Evolutionary conservation across 257 asterid species (phyloP), one percentile per base, ranked within the genome.

Genomic region (Ligustrum vulgare): DNA sequence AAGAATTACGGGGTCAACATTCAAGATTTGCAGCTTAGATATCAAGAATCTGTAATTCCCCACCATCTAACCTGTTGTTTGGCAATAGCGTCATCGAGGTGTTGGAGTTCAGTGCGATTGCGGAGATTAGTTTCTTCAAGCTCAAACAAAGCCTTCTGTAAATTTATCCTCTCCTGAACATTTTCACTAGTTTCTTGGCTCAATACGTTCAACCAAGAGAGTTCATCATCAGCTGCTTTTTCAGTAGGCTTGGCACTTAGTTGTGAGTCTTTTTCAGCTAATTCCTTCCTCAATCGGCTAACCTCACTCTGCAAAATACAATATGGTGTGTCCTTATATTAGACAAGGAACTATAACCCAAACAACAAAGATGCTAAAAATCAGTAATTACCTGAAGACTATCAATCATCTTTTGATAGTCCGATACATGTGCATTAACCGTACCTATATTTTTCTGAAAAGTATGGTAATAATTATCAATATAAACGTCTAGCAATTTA

Each of bases 151-250:
- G 98, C 96, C 93, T 94, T 94, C 81, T 91, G 98, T 76, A 94
- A 85, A 75, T 94, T 94, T 84, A 94, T 91, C 85, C 97, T 84
- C 81, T 94, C 98, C 83, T 89, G 94, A 84, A 94, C 97, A 83
- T 94, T 94, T 88, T 94, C 98, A 86, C 91, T 87, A 45, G 92
- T 91, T 86, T 94, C 98, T 79, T 85, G 93, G 86, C 98, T 94
- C 89, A 91, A 78, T 22, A 79, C 64, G 71, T 94, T 89, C 83
- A 94, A 75, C 90, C 86, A 82, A 70, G 96, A 90, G 71, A 89
- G 73, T 80, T 94, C 97, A 74, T 84, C 94, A 83, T 87, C 90
- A 12, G 75, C 82, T 67, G 89, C 77, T 84, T 86, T 90, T 73
- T 91, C 98, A 73, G 87, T 56, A 72, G 94, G 93, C 84, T 87